phyloP scores from a whole-genome alignment of 768 basidiomycete species.

The Strobilomyces echinocephalus region DNA sequence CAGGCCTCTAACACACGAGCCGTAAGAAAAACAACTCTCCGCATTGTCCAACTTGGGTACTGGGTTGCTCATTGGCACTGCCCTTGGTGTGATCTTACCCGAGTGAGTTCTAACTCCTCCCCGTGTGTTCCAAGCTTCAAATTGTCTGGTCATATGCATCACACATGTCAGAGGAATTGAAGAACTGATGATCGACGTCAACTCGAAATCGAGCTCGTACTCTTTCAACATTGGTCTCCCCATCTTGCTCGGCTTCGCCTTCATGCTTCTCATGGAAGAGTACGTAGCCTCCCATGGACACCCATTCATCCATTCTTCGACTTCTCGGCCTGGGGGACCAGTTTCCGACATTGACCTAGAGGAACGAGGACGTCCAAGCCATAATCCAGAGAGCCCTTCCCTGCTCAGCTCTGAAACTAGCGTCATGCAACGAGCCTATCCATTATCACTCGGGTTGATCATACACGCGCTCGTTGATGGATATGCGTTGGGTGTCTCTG shows the following conservation, averaged over 20 bases:
- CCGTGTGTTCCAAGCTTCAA: neutral
- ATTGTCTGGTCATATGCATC: neutral
- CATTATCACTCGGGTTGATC: slow-evolving; percentile 80
- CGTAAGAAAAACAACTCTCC: slow-evolving; percentile 42
- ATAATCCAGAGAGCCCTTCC: slow-evolving; percentile 13
- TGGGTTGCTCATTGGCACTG: slow-evolving; percentile 84
- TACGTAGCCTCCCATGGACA: slow-evolving; percentile 50
- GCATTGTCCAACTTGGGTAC: slow-evolving; percentile 60
- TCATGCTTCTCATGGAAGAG: slow-evolving; percentile 64
- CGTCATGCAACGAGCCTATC: slow-evolving; percentile 45
- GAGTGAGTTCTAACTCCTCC: slow-evolving; percentile 56
- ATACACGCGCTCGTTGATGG: slow-evolving; percentile 91
- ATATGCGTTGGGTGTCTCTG: slow-evolving; percentile 82
- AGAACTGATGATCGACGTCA: slow-evolving; percentile 40
- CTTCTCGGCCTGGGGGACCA: slow-evolving; percentile 14
- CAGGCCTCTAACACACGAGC: slow-evolving; percentile 23
- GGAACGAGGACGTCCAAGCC: slow-evolving; percentile 43
- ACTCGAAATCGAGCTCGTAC: slow-evolving; percentile 36
- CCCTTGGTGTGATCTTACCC: slow-evolving; percentile 87
- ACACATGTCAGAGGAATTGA: slow-evolving; percentile 60
- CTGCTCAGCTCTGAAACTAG: slow-evolving; percentile 9
- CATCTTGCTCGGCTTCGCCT: slow-evolving; percentile 54
- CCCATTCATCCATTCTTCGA: slow-evolving; percentile 16
- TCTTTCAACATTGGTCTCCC: slow-evolving; percentile 56
- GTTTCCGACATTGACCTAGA: slow-evolving; percentile 61